Conservation (phyloP, 2,329 filamentous ascomycete genomes). For the Fonsecaea pedrosoi region DNA sequence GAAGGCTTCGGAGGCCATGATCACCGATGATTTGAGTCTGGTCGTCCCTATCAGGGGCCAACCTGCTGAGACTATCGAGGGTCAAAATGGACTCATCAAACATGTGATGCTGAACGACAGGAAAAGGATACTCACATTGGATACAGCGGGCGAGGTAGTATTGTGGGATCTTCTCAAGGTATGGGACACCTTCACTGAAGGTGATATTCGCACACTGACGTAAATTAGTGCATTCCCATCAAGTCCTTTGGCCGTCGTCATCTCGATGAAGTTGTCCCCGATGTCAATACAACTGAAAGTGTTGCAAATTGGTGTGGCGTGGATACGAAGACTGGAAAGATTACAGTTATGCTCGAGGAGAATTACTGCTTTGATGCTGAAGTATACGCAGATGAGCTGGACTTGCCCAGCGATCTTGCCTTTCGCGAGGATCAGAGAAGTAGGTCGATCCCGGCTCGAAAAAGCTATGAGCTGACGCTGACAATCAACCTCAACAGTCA, state of each 20-base stretch:
- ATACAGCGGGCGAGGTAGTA: slow-evolving; percentile 92
- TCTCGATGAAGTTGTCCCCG: slow-evolving; percentile 85
- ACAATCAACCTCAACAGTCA: slow-evolving; percentile 65
- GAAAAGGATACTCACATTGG: slow-evolving; percentile 84
- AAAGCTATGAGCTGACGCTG: slow-evolving; percentile 23
- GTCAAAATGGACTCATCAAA: slow-evolving; percentile 93
- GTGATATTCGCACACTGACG: slow-evolving; percentile 12
- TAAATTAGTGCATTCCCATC: slow-evolving; percentile 76
- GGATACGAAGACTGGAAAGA: slow-evolving; percentile 87
- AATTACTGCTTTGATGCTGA: slow-evolving; percentile 98
- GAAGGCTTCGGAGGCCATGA: slow-evolving; percentile 64
- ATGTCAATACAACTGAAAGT: slow-evolving; percentile 85
- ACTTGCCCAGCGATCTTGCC: slow-evolving; percentile 73
- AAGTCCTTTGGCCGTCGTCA: slow-evolving; percentile 93
- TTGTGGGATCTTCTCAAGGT: slow-evolving; percentile 93
- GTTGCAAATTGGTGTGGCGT: slow-evolving; percentile 97
- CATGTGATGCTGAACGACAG: slow-evolving; percentile 90
- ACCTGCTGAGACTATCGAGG: slow-evolving; percentile 85
- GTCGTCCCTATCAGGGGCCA: slow-evolving; percentile 70
- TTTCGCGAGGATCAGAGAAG: slow-evolving; percentile 94
- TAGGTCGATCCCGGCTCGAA: slow-evolving; percentile 53
- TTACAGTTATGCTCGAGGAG: slow-evolving; percentile 89
- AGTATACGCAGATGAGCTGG: slow-evolving; percentile 90
- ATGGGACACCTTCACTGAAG: slow-evolving; percentile 42
- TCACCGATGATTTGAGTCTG: slow-evolving; percentile 55